These are phyloP conservation scores for Oryza meridionalis DNA, from an alignment of 176 grass and related monocot species.

Conservation along the genomic window DNA sequence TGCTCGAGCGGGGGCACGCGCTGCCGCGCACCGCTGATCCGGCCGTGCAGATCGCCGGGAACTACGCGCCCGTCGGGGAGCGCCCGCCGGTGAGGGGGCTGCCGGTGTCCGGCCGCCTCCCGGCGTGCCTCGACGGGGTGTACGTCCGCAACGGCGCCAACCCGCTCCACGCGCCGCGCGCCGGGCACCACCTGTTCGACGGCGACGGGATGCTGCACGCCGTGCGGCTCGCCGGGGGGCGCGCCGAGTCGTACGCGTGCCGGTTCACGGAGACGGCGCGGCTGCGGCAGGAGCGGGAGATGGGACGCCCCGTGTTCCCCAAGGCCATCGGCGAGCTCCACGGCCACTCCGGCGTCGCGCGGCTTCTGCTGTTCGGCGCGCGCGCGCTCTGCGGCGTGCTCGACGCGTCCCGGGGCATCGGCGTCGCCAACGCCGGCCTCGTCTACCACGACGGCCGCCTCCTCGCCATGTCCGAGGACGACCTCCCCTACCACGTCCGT, in stretches of 20 bases:
- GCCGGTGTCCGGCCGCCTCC: conserved; percentile 52
- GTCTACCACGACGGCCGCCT: conserved; percentile 78
- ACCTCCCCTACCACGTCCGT: conserved; percentile 94
- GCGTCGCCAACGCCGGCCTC: conserved; percentile 91
- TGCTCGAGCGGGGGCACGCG: conserved; percentile 61
- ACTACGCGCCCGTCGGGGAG: conserved; percentile 81
- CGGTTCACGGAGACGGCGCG: conserved; percentile 82
- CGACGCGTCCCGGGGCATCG: conserved; percentile 64
- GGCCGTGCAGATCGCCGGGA: conserved; percentile 80
- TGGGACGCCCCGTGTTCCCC: conserved; percentile 64
- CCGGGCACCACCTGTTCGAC: conserved; percentile 92
- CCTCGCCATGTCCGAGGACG: conserved; percentile 99
- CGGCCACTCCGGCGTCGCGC: conserved; percentile 80
- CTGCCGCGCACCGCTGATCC: conserved; percentile 70
- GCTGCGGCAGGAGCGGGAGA: conserved; percentile 59
- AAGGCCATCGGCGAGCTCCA: conserved; percentile 98
- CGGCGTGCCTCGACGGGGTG: conserved; percentile 52
- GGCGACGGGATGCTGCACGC: conserved; percentile 97
- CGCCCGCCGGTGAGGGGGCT: conserved; percentile 28
- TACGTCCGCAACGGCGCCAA: conserved; percentile 94
- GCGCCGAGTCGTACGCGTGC: conserved; percentile 72
- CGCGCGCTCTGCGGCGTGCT: conserved; percentile 64
- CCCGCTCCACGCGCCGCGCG: conserved; percentile 65
- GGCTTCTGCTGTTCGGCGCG: conserved; percentile 60
- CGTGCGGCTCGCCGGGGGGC: conserved; percentile 50